Evolutionary conservation across 2,329 filamentous ascomycete genomes (phyloP), one percentile per base, ranked within the genome.

Genomic region (Colletotrichum sublineola): DNA sequence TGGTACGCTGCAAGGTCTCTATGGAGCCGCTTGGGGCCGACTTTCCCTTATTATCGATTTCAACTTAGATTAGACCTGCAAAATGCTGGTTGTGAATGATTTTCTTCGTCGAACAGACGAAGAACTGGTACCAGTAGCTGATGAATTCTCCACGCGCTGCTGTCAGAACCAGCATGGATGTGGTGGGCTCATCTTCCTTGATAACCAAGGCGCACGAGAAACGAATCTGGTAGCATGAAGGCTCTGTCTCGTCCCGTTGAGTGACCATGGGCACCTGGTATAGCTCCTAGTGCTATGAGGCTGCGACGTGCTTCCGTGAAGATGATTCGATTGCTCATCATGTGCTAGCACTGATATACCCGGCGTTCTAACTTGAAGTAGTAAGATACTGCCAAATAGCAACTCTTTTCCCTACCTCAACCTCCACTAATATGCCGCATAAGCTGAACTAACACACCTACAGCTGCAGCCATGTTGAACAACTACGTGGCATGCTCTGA

Each of bases 251-350:
- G 6, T 36, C 40, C 46, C 33, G 50, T 36, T 38, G 20, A 8
- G 58, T 62, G 11, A 36, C 38, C 38, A 62, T 61, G 8, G 36
- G 38, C 31, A 40, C 44, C 53, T 65, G 60, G 15, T 46, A 38
- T 5, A 44, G 60, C 67, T 40, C 60, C 61, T 6, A 40, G n/a
- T 8, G 67, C 67, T 60, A 69, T 69, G 29, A 58, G 38, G 33
- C 57, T 6, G n/a, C 48, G 63, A 5, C 52, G 48, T 3, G 60
- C 60, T 2, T 11, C 53, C 3, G 83, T 79, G 63, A 81, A 82
- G 75, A 84, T 81, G 66, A 80, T 80, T 55, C 84, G 79, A 75
- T 79, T 83, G 64, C 84, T 79, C 81, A 84, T 82, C 50, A 77
- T 71, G 77, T 84, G 84, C 33, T 36, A 36, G 33, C 33, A 36